Evolutionary conservation across 2,329 filamentous ascomycete species (phyloP), one percentile per base, ranked within the genome.

Genomic region (Metarhizium brunneum): DNA sequence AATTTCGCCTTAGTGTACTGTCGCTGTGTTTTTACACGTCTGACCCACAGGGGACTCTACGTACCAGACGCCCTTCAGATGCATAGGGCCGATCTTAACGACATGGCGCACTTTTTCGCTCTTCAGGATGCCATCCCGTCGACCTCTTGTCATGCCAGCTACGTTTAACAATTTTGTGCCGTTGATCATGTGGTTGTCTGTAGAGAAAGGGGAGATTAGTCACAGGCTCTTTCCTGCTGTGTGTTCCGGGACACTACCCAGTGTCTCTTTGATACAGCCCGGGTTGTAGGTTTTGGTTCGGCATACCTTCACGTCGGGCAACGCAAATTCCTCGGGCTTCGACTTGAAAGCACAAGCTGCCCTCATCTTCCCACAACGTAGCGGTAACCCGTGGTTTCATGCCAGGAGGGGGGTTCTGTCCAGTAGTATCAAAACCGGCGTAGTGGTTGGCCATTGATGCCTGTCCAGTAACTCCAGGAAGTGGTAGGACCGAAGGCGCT

Each of bases 181-280:
- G 66, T 97, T 99, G 71, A 99, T 96, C 90, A 99, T 96, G 74
- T 96, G 90, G 72, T 96, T 97, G 65, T 96, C 92, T 95, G 60
- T 47, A 10, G 45, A 29, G 11, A 30, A 30, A 16, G 45, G 30
- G 3, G 6, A 11, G n/a, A 16, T 35, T 35, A 35, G 32, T 11
- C 32, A 35, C 32, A 7, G 10, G 32, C 32, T 35, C 32, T 35
- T 35, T 35, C 25, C 32, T 35, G 10, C 10, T 35, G 32, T 35
- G 32, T 35, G 32, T 35, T 2, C 32, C 32, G 10, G 7, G 10
- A 35, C 10, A 35, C 32, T 7, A 35, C 32, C 10, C 7, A 11
- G 32, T 2, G 32, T 35, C 32, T 35, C 6, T 6, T 42, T 16
- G 14, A 42, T 13, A 42, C 6, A 13, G 10, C 40, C 40, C 40